Conservation (phyloP, 306 rosid species). For the Clitoria ternatea region DNA sequence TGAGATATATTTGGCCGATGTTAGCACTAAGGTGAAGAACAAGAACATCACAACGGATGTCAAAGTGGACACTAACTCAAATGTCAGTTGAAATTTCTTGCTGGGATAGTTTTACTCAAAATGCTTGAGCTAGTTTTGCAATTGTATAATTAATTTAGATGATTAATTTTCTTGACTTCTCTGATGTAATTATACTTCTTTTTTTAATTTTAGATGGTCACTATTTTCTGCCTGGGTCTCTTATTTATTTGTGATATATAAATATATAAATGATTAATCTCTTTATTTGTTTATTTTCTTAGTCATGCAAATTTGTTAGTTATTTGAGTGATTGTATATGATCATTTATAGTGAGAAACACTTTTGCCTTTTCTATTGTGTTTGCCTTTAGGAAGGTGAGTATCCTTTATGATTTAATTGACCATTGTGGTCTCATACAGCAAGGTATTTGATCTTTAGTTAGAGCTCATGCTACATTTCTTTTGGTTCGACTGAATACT, state of each 20-base stretch:
- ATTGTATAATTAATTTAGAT: not conserved
- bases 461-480: not conserved
- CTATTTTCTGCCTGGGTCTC: not conserved
- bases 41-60: constrained; percentile 89
- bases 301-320: not conserved
- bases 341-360: not conserved
- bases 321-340: not conserved
- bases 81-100: constrained; percentile 42
- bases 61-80: constrained; percentile 87
- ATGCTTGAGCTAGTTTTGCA: not conserved
- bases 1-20: constrained; percentile 66
- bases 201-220: not conserved
- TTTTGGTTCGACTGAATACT: constrained; percentile 17
- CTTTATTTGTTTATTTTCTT: not conserved
- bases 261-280: not conserved
- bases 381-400: not conserved
- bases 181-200: not conserved
- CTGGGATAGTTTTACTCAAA: not conserved
- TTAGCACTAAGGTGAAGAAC: constrained; percentile 79
- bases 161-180: not conserved
- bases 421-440: not conserved
- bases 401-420: not conserved
- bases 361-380: not conserved
- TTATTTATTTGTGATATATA: not conserved
- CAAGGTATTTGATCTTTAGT: not conserved